Conservation (phyloP, 1,284 basidiomycete genomes). For the Cryptococcus neoformans region DNA sequence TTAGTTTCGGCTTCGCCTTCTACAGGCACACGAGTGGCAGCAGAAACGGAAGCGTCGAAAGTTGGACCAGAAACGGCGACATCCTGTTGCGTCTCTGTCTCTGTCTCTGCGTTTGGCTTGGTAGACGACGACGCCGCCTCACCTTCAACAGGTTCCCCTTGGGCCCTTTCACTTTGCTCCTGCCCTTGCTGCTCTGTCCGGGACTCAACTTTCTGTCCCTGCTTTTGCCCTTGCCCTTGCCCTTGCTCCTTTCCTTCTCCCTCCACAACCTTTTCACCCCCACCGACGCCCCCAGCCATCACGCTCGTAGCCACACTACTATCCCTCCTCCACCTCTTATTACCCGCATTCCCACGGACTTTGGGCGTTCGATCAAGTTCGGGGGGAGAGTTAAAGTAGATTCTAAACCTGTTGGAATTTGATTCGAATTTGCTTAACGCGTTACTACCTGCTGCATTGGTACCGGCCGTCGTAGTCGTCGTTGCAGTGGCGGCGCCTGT, state of each 20-base stretch:
- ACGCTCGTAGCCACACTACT: slow-evolving; percentile 36
- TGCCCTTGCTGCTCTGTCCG: slow-evolving; percentile 5
- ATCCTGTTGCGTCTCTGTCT: background rate
- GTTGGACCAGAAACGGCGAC: too few species aligned
- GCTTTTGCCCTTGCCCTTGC: slow-evolving; percentile 2
- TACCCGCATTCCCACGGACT: slow-evolving; percentile 18
- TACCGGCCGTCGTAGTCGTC: too few species aligned
- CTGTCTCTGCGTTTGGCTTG: too few species aligned
- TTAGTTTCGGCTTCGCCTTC: too few species aligned
- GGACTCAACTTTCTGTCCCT: slow-evolving; percentile 2
- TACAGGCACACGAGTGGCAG: too few species aligned
- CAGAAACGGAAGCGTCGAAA: too few species aligned
- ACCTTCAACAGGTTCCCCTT: slow-evolving; percentile 1
- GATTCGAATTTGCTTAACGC: slow-evolving; percentile 16
- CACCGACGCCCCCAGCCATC: slow-evolving; percentile 38
- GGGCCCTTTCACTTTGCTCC: slow-evolving; percentile 1
- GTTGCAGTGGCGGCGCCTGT: background rate
- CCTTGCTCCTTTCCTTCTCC: slow-evolving; percentile 4
- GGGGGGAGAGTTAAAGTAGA: slow-evolving; percentile 51
- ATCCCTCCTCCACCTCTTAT: slow-evolving; percentile 1
- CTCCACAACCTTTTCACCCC: slow-evolving; percentile 43
- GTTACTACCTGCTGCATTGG: background rate
- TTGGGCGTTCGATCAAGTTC: slow-evolving; percentile 46
- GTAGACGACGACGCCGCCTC: background rate
- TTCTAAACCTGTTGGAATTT: slow-evolving; percentile 48